Percentiles rank a stretch among this genome's conserved stretches.
phyloP scores from a whole-genome alignment of 1,139 yeast species.

The Yamadazyma jaroonii region DNA sequence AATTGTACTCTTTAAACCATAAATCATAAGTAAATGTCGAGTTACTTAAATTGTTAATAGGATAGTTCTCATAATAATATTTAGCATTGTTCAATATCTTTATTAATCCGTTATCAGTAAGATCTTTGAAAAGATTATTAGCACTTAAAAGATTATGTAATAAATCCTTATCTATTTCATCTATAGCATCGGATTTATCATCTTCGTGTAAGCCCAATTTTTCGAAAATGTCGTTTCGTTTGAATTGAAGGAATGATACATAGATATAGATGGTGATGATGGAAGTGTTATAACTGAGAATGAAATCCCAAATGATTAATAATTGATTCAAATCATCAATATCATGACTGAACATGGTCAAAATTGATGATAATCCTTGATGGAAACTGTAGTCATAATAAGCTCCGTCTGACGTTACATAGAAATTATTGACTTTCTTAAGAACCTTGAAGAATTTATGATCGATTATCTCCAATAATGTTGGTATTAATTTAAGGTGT shows the following conservation, averaged over 20 bases:
- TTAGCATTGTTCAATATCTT: conserved; percentile 36
- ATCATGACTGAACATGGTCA: conserved; percentile 82
- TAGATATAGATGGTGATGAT: conserved; percentile 53
- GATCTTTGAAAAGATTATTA: conserved; percentile 23
- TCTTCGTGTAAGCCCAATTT: conserved; percentile 17
- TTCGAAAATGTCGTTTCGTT: conserved; percentile 38
- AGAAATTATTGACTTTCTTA: conserved; percentile 32
- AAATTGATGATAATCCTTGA: conserved; percentile 66
- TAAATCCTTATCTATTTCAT: conserved; percentile 36
- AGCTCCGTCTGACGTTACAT: conserved; percentile 24
- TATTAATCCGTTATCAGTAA: conserved; percentile 31
- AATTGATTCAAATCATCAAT: conserved; percentile 48
- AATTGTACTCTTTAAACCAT: conserved; percentile 36
- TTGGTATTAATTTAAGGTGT: conserved; percentile 65
- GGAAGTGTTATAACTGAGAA: conserved; percentile 48
- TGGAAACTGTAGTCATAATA: conserved; percentile 47
- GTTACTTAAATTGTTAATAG: conserved; percentile 24
- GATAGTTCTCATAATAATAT: conserved; percentile 25
- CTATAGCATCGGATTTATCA: conserved; percentile 12
- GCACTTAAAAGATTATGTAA: conserved; percentile 45
- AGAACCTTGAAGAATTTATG: conserved; percentile 48
- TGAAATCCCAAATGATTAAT: conserved; percentile 60
- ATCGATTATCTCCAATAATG: conserved; percentile 52
- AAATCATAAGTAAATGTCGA: conserved; percentile 24
- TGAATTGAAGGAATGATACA: conserved; percentile 46